Percentiles rank a stretch among this genome's conserved stretches.
Evolutionary conservation across 768 basidiomycete species (phyloP).

Genomic region (Lactarius pseudohatsudake): DNA sequence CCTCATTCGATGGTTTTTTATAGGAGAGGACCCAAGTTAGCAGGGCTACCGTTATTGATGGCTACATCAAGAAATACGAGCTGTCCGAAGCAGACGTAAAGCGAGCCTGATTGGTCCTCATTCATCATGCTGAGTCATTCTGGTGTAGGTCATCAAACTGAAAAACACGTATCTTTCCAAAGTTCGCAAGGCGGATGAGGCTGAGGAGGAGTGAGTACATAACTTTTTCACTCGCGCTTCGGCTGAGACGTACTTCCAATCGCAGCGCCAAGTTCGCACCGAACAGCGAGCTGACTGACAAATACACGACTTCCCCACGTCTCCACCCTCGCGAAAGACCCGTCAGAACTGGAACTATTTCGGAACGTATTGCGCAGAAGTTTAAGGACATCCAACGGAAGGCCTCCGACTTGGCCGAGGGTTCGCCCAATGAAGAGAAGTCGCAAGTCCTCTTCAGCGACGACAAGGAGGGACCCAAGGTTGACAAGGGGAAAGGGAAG

Average conservation of each 20-base stretch:
- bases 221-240: constrained; percentile 16
- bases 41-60: constrained; percentile 29
- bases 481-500: constrained; percentile 86
- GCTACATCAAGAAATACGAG: constrained; percentile 60
- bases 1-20: not conserved
- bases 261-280: constrained; percentile 86
- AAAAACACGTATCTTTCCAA: constrained; percentile 78
- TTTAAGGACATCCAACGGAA: constrained; percentile 76
- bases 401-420: constrained; percentile 33
- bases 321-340: constrained; percentile 57
- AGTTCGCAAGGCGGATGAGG: constrained; percentile 83
- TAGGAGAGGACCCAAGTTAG: constrained; percentile 23
- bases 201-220: constrained; percentile 83
- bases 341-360: constrained; percentile 72
- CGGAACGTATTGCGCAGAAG: constrained; percentile 82
- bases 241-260: constrained; percentile 14
- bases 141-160: constrained; percentile 52
- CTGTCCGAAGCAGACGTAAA: constrained; percentile 61
- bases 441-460: constrained; percentile 36
- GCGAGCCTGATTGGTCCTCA: constrained; percentile 17
- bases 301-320: constrained; percentile 80
- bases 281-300: constrained; percentile 57
- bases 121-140: constrained; percentile 8
- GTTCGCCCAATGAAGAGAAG: constrained; percentile 28
- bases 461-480: constrained; percentile 44